phyloP scores from a whole-genome alignment of 768 basidiomycete genomes.

The Botryobasidium botryosum region DNA sequence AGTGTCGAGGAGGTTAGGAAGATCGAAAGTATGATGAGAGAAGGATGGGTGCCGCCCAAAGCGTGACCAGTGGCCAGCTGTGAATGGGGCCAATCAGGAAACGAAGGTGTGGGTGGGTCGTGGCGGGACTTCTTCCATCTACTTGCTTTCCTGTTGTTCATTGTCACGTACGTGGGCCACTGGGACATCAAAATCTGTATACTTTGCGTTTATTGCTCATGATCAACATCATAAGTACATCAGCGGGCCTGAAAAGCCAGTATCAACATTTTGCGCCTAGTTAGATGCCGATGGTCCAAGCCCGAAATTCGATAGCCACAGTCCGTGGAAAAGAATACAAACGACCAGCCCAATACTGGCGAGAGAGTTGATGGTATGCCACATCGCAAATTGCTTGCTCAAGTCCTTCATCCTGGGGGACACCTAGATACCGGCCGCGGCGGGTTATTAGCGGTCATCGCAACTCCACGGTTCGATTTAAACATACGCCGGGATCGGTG shows the following conservation, averaged over 20 bases:
- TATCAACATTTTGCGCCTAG: too few relatives aligned
- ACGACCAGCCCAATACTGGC: conserved; percentile 46
- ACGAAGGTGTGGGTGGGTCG: too few relatives aligned
- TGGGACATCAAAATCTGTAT: too few relatives aligned
- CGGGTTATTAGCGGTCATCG: not conserved
- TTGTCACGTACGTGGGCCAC: too few relatives aligned
- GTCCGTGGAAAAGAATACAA: conserved; percentile 46
- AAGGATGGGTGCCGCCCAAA: conserved; percentile 67
- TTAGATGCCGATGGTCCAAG: conserved; percentile 17
- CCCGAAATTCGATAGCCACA: conserved; percentile 48
- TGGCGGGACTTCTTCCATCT: too few relatives aligned
- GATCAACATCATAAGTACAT: too few relatives aligned
- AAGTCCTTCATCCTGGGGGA: conserved; percentile 52
- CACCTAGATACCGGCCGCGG: conserved; percentile 27
- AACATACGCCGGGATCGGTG: conserved; percentile 44
- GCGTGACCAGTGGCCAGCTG: too few relatives aligned
- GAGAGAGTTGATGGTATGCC: conserved; percentile 55
- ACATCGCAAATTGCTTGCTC: conserved; percentile 43
- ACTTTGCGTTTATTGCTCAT: too few relatives aligned
- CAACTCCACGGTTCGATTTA: not conserved
- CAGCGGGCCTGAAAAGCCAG: too few relatives aligned
- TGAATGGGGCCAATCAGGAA: not conserved
- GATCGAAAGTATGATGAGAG: conserved; percentile 63
- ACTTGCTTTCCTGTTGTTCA: too few relatives aligned
- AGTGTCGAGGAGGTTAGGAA: conserved; percentile 79